Percentiles rank a stretch among this genome's conserved stretches.
These are phyloP conservation scores for Eucalyptus pauciflora DNA, from an alignment of 345 rosid species.

Conservation along the genomic window DNA sequence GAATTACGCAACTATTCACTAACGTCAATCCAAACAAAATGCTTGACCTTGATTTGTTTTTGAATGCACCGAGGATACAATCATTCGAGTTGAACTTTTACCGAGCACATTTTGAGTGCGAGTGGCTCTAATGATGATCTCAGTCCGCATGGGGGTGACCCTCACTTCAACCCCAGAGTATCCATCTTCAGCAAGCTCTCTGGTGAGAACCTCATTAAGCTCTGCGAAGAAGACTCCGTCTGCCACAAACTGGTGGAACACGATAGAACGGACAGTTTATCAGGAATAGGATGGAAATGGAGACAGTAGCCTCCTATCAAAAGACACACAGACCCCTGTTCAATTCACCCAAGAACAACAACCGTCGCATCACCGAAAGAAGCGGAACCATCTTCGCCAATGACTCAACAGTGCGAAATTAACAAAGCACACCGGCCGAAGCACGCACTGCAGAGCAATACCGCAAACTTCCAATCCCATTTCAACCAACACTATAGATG, in stretches of 20 bases:
- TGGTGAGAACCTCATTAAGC: conserved; percentile 7
- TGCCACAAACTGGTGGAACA: conserved; percentile 1
- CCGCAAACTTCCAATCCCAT: background rate
- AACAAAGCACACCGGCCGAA: background rate
- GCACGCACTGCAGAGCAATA: background rate
- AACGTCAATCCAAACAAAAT: background rate
- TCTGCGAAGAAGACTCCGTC: conserved; percentile 8
- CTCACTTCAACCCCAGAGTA: conserved; percentile 10
- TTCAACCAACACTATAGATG: background rate
- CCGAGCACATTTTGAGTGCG: conserved; percentile 12
- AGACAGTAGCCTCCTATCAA: background rate
- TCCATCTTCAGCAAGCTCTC: conserved; percentile 11
- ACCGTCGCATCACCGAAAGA: background rate
- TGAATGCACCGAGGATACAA: background rate
- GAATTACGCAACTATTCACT: background rate
- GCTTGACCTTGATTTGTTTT: background rate
- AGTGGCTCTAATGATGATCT: conserved; percentile 10
- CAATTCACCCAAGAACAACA: background rate
- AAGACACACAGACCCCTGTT: background rate
- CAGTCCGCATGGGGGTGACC: conserved; percentile 13
- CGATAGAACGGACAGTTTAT: background rate
- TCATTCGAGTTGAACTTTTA: background rate
- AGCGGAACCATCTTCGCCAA: background rate
- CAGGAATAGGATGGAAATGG: background rate
- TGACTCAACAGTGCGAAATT: background rate